phyloP scores from a whole-genome alignment of 164 flowering plant genomes.

The Dillenia suffruticosa region DNA sequence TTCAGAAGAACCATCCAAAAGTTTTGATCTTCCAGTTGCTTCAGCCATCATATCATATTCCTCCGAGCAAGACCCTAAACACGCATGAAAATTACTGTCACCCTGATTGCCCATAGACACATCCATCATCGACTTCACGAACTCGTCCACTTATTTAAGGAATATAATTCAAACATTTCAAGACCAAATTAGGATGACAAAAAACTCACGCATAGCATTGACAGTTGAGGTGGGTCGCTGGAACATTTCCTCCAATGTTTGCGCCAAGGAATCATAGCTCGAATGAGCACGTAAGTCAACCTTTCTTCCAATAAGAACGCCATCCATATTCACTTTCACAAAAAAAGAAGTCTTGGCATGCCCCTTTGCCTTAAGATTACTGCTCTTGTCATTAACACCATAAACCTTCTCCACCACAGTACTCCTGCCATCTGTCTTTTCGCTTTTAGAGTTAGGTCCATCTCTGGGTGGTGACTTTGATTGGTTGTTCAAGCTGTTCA shows the following conservation, averaged over 20 bases:
- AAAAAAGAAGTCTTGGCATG: conserved; percentile 18
- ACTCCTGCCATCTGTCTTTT: conserved; percentile 22
- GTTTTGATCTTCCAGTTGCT: conserved; percentile 34
- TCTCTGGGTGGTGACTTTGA: conserved; percentile 32
- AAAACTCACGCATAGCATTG: conserved; percentile 31
- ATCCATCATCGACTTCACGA: too few relatives aligned
- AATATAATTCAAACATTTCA: too few relatives aligned
- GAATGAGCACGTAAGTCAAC: conserved; percentile 67
- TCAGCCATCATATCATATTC: conserved; percentile 25
- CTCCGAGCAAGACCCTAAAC: conserved; percentile 28
- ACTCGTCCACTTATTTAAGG: too few relatives aligned
- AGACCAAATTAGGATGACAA: not conserved
- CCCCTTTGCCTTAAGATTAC: conserved; percentile 23
- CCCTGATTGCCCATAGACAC: not conserved
- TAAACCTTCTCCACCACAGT: conserved; percentile 18
- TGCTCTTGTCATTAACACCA: conserved; percentile 17
- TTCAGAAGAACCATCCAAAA: conserved; percentile 74
- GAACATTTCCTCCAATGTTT: conserved; percentile 79
- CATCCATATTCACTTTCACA: conserved; percentile 98
- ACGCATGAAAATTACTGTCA: conserved; percentile 7
- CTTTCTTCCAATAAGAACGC: conserved; percentile 83
- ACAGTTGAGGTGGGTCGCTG: conserved; percentile 24
- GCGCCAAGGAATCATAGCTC: conserved; percentile 66
- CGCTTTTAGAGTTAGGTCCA: conserved; percentile 18
- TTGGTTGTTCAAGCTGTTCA: conserved; percentile 66